Conservation (phyloP, 2,329 filamentous ascomycete species). For the Stagonosporopsis tanaceti region DNA sequence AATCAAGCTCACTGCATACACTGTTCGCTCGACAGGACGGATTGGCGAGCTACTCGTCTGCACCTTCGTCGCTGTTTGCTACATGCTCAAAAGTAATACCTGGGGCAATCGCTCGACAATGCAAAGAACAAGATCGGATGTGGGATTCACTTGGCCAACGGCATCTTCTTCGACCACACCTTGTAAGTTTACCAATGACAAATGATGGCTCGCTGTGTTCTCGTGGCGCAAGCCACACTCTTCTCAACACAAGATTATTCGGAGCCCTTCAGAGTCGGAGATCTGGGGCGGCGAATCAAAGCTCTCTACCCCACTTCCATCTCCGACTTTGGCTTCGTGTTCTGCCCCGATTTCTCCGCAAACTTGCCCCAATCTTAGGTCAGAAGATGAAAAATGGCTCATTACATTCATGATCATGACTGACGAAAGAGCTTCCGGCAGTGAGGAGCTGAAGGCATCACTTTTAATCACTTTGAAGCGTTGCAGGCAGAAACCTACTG, state of each 20-base stretch:
- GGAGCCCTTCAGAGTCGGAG: constrained; percentile 6
- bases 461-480: not conserved
- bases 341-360: constrained; percentile 1
- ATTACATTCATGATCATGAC: not conserved
- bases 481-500: not conserved
- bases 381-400: not conserved
- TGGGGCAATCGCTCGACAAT: not conserved
- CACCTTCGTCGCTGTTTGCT: not conserved
- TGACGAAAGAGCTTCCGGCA: not conserved
- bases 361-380: not conserved
- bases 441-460: not conserved
- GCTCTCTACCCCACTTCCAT: not conserved
- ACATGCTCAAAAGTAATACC: not conserved
- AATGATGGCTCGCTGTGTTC: not conserved
- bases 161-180: not conserved
- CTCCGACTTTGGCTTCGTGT: constrained; percentile 1
- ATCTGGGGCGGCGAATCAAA: not conserved
- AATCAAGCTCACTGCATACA: not conserved
- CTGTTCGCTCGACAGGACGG: not conserved
- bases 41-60: not conserved
- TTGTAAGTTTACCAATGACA: not conserved
- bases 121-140: constrained; percentile 4
- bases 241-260: not conserved
- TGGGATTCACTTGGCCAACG: not conserved
- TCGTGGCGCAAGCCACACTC: constrained; percentile 12